Conservation (phyloP, 352 stramenopile species). For the Globisporangium echinulatum region DNA sequence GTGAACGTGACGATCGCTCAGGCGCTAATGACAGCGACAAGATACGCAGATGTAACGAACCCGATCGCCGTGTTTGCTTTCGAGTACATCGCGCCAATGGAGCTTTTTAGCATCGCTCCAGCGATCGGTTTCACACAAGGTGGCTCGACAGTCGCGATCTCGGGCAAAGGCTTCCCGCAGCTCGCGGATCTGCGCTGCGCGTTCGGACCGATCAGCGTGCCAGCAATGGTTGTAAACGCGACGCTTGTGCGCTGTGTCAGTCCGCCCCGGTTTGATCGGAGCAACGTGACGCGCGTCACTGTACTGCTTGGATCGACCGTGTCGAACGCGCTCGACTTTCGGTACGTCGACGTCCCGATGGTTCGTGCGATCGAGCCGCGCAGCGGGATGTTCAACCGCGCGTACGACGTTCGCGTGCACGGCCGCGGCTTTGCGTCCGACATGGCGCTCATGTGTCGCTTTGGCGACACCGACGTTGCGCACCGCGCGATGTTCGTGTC, state of each 20-base stretch:
- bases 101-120: slow-evolving; percentile 18
- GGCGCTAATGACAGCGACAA: background rate
- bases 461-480: slow-evolving; percentile 12
- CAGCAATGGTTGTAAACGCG: slow-evolving; percentile 21
- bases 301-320: slow-evolving; percentile 20
- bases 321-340: slow-evolving; percentile 18
- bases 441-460: slow-evolving; percentile 19
- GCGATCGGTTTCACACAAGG: slow-evolving; percentile 20
- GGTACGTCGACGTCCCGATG: slow-evolving; percentile 22
- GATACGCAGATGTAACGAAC: background rate
- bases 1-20: slow-evolving; percentile 18
- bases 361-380: slow-evolving; percentile 20
- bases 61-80: slow-evolving; percentile 25
- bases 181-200: slow-evolving; percentile 25
- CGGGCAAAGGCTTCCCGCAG: slow-evolving; percentile 29
- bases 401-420: slow-evolving; percentile 14
- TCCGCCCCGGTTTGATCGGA: slow-evolving; percentile 21
- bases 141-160: slow-evolving; percentile 19
- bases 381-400: slow-evolving; percentile 19
- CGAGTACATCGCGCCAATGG: slow-evolving; percentile 27
- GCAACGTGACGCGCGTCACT: slow-evolving; percentile 8
- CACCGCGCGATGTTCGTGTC: slow-evolving; percentile 1
- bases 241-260: slow-evolving; percentile 21
- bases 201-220: slow-evolving; percentile 22
- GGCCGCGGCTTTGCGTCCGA: slow-evolving; percentile 18